Evolutionary conservation across 495 filamentous ascomycete species (phyloP).

Genomic region (Xylaria castorea): DNA sequence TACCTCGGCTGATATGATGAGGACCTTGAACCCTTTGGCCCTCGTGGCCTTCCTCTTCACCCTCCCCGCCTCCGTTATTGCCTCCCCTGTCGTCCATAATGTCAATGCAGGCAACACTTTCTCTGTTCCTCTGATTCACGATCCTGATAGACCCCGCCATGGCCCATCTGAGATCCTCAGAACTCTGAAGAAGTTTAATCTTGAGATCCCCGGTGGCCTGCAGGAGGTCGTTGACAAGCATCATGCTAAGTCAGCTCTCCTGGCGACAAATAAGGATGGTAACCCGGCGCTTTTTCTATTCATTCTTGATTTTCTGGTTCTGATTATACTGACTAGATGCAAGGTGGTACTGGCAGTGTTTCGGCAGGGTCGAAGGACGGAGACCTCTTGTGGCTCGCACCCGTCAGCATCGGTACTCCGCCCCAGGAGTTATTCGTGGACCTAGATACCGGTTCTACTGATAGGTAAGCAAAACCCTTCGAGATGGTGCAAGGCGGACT

Average conservation of each 20-base stretch:
- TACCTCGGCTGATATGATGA: background rate
- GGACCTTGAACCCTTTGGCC: slow-evolving; percentile 18
- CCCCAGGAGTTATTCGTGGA: slow-evolving; percentile 69
- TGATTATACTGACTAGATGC: slow-evolving; percentile 8
- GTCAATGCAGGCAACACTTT: slow-evolving; percentile 33
- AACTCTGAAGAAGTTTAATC: slow-evolving; percentile 41
- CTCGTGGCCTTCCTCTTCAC: slow-evolving; percentile 32
- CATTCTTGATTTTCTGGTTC: background rate
- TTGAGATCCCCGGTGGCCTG: slow-evolving; percentile 35
- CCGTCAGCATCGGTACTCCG: slow-evolving; percentile 72
- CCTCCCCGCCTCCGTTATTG: slow-evolving; percentile 25
- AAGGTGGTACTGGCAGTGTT: slow-evolving; percentile 30
- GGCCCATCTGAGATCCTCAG: slow-evolving; percentile 40
- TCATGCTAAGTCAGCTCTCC: slow-evolving; percentile 29
- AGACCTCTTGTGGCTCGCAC: slow-evolving; percentile 70
- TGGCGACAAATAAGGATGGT: slow-evolving; percentile 26
- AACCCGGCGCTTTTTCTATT: background rate
- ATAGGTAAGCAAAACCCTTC: slow-evolving; percentile 65
- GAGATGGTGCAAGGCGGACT: background rate
- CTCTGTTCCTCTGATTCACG: slow-evolving; percentile 34
- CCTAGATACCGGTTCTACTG: slow-evolving; percentile 78
- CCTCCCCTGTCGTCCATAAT: slow-evolving; percentile 14
- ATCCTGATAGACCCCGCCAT: slow-evolving; percentile 36
- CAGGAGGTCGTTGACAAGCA: slow-evolving; percentile 40
- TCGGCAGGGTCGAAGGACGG: slow-evolving; percentile 34